phyloP scores from a whole-genome alignment of 176 grass and related monocot species.

The Raddia guianensis region DNA sequence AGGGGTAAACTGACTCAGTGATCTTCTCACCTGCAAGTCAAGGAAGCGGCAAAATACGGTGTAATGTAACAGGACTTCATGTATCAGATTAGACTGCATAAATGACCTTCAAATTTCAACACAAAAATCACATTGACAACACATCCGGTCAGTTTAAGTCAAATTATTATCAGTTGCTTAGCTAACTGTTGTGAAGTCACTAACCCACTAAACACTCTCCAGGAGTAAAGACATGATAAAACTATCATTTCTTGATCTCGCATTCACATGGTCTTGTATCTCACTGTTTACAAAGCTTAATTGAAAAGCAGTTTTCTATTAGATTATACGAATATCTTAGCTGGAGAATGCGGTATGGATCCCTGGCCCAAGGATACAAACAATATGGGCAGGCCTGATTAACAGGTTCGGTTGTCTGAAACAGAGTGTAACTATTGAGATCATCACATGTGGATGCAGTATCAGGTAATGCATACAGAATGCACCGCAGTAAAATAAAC shows the following conservation, averaged over 20 bases:
- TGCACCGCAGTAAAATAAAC: conserved; percentile 14
- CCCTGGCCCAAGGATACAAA: conserved; percentile 7
- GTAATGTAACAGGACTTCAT: background rate
- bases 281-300: background rate
- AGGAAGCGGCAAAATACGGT: background rate
- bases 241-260: background rate
- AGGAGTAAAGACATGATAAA: background rate
- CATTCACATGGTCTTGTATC: background rate
- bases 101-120: background rate
- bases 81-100: conserved; percentile 15
- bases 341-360: background rate
- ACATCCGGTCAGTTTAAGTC: background rate
- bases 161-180: background rate
- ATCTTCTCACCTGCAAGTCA: conserved; percentile 81
- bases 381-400: conserved; percentile 17
- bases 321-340: background rate
- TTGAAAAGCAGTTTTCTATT: conserved; percentile 13
- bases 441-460: conserved; percentile 38
- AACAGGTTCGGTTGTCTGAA: conserved; percentile 25
- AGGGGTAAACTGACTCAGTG: conserved; percentile 90
- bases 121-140: background rate
- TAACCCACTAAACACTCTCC: background rate
- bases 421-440: conserved; percentile 24
- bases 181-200: background rate
- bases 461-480: conserved; percentile 22